Evolutionary conservation across 2,329 filamentous ascomycete genomes (phyloP), one percentile per base, ranked within the genome.

Genomic region (Aspergillus quadricinctus): DNA sequence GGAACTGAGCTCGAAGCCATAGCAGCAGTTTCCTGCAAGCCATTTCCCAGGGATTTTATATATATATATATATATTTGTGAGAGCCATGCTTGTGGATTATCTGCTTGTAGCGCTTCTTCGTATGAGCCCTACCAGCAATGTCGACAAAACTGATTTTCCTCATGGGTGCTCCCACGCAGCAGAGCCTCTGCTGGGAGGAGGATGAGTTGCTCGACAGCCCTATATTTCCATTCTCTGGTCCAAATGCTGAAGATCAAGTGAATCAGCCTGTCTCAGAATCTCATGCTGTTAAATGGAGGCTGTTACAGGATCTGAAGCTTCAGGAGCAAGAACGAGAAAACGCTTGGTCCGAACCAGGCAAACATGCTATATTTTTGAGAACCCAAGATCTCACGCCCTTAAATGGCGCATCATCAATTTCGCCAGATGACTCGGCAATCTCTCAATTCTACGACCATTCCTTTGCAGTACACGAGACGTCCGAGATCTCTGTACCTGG

Each of bases 381-480:
- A 5, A 66, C 66, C 5, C 57, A 63, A 46, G 66, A 73, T 51
- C 58, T 75, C 31, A 60, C 61, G 37, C 51, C 57, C n/a, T 52
- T 63, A 31, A 45, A 53, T 17, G 50, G 52, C 4, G 49, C 35
- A 27, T 57, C 54, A 41, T 59, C 51, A 21, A 56, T 59, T 7
- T 41, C 52, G 17, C 48, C 51, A 5, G 64, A 67, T 9, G 61
- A 74, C 49, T 76, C 77, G 8, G 69, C 68, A 3, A 72, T 87
- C 3, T 81, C 83, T 3, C 81, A 86, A 55, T 95, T 94, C 70
- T 89, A 90, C 64, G 84, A 94, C 61, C 85, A 93, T 65, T 94
- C 90, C 0, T 81, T 95, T 50, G 83, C 85, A 1, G 75, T 88
- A 14, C 85, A 95, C 68, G 81, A 89, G 60, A 82, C 85, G 14